Conservation (phyloP, 1,284 basidiomycete genomes). For the Trametes sp. region DNA sequence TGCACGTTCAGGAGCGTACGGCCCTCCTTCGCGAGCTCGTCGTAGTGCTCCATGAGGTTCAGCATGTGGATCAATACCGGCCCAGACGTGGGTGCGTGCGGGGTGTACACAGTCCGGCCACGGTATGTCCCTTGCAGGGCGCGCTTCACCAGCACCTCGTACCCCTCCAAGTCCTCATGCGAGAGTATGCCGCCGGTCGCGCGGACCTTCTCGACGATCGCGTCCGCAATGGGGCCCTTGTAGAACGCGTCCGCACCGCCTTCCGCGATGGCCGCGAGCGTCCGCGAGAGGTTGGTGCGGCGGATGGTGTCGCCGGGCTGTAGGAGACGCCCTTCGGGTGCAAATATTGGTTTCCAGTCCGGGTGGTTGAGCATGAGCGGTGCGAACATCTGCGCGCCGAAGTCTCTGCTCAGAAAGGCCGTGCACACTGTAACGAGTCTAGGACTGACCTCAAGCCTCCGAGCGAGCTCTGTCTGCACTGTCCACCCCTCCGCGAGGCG, state of each 20-base stretch:
- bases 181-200: constrained; percentile 83
- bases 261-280: constrained; percentile 69
- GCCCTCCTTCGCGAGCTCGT: constrained; percentile 55
- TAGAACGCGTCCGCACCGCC: constrained; percentile 81
- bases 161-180: constrained; percentile 73
- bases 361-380: constrained; percentile 77
- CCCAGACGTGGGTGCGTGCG: constrained; percentile 85
- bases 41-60: constrained; percentile 78
- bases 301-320: constrained; percentile 78
- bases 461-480: constrained; percentile 78
- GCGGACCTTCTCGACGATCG: constrained; percentile 72
- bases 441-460: constrained; percentile 68
- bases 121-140: constrained; percentile 83
- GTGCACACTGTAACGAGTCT: constrained; percentile 14
- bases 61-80: constrained; percentile 83
- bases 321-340: constrained; percentile 76
- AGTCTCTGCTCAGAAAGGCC: not conserved
- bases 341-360: constrained; percentile 84
- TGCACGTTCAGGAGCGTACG: constrained; percentile 69
- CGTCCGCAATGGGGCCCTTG: constrained; percentile 78
- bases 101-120: constrained; percentile 84
- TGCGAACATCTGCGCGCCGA: constrained; percentile 51
- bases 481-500: constrained; percentile 80
- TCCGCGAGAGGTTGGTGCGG: constrained; percentile 74
- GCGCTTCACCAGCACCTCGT: constrained; percentile 73